phyloP scores from a whole-genome alignment of 1,139 yeast species.

The Nakaseomyces nivariensis region DNA sequence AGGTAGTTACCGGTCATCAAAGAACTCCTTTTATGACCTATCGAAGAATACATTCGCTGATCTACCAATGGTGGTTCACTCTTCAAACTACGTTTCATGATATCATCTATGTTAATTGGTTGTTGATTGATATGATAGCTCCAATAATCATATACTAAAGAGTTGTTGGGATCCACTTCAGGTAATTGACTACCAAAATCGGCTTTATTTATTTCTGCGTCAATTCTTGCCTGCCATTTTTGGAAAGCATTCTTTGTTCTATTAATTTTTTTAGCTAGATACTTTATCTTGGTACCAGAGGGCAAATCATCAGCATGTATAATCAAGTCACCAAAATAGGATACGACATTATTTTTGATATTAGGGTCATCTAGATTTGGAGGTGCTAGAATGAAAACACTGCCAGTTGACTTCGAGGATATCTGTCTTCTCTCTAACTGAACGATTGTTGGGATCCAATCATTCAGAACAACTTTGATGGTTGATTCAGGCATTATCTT shows the following conservation, averaged over 20 bases:
- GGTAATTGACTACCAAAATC: not conserved
- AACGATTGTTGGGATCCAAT: conserved; percentile 91
- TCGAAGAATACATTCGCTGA: conserved; percentile 17
- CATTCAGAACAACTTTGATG: conserved; percentile 57
- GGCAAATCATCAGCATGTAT: conserved; percentile 27
- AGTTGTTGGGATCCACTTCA: conserved; percentile 7
- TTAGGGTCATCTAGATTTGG: conserved; percentile 75
- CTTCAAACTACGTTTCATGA: conserved; percentile 25
- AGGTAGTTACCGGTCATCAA: conserved; percentile 48
- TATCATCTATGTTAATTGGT: conserved; percentile 16
- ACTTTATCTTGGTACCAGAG: conserved; percentile 31
- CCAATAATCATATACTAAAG: conserved; percentile 23
- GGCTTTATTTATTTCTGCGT: not conserved
- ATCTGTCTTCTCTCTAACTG: conserved; percentile 74
- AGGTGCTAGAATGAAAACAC: conserved; percentile 47
- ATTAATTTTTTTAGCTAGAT: conserved; percentile 56
- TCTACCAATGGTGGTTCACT: conserved; percentile 24
- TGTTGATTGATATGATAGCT: conserved; percentile 22
- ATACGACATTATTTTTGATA: conserved; percentile 71
- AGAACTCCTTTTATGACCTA: conserved; percentile 24
- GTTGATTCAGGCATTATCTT: conserved; percentile 52
- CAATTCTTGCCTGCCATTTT: conserved; percentile 52
- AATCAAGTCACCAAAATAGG: conserved; percentile 78
- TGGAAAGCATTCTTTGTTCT: conserved; percentile 64
- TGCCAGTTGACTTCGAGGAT: conserved; percentile 40